Base-by-base conservation (phyloP, 345 rosid genomes). In the Salix viminalis region DNA sequence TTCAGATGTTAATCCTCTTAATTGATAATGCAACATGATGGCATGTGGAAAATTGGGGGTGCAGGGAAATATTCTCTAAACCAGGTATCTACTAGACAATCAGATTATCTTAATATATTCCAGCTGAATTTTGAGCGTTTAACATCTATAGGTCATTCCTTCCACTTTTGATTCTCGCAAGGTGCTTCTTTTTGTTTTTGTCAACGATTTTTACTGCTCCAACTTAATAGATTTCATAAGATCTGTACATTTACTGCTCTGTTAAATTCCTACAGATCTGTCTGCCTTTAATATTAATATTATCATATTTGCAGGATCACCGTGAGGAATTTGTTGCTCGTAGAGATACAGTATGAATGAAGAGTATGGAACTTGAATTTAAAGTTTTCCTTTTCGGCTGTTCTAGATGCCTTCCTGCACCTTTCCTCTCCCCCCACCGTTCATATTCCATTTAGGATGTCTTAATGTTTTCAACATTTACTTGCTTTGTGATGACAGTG, bases 11-110 rank as follows among this genome's bases (percentile, higher is more conserved):
- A 26, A 26, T 26, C 28, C 28, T 26, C 28, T 28, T 28, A 28
- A 21, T 13, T 48, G 48, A 64, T 4, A 58, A 64, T 82, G 74
- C 69, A 77, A 80, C 94, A 93, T n/a, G 97, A 90, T 81, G 81
- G 81, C 74, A 68, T 67, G 41, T 80, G 81, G 85, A 84, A 72
- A 71, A 75, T 76, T 37, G 77, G 72, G 67, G 82, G 65, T 79
- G 75, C 56, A 37, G 80, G 62, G 74, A 81, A 18, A 54, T 82
- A 71, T 72, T 75, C 87, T 69, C 68, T 76, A 34, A 86, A 81
- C 48, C 77, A 90, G 94, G 97, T 90, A 26, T 26, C 28, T 26
- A 26, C 28, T 26, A 26, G 28, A 26, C 28, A 26, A 26, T 26
- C 1, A 26, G 28, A 26, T 26, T 26, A 26, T 26, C 28, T 26